Evolutionary conservation across 2,329 filamentous ascomycete species (phyloP), one percentile per base, ranked within the genome.

Genomic region (Monilinia polystroma): DNA sequence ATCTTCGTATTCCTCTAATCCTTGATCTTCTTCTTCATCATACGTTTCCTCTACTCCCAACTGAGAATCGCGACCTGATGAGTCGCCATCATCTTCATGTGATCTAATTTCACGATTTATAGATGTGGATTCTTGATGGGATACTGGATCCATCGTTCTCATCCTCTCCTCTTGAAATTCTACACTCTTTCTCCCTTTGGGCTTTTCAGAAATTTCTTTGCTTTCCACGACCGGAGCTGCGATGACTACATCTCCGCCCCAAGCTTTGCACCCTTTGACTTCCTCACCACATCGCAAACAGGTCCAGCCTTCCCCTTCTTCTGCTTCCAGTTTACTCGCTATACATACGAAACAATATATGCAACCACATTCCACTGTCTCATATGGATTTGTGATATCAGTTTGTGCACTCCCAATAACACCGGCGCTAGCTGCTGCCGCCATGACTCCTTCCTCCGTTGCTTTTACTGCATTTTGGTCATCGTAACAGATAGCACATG

Each of bases 301-400:
- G 14, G 87, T 85, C 92, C 93, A 97, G 2, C 94, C 94, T 75
- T 97, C 92, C 43, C 94, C 95, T 76, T 97, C 94, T 78, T 98
- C 94, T 6, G 89, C 87, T 78, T 97, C 94, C 54, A 99, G 84
- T 68, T 91, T 87, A 67, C 93, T 92, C 3, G 93, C 92, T n/a
- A 98, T 79, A 75, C 95, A 99, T 23, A 96, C 92, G 76, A 96
- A 99, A 79, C 95, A 99, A 80, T 98, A 99, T 68, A 97, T 84
- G 77, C 93, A 97, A 0, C 90, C 90, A 74, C 95, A 99, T 0
- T 92, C 89, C 2, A 93, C 86, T 0, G 93, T 87, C 79, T 97
- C 92, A 77, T 99, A 99, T 0, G 95, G 93, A 76, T 98, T 99
- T 5, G 94, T 97, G 69, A 98, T 89, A 74, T 98, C 95, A 0